phyloP scores from a whole-genome alignment of 1,284 basidiomycete genomes.

The Pascua sp. region DNA sequence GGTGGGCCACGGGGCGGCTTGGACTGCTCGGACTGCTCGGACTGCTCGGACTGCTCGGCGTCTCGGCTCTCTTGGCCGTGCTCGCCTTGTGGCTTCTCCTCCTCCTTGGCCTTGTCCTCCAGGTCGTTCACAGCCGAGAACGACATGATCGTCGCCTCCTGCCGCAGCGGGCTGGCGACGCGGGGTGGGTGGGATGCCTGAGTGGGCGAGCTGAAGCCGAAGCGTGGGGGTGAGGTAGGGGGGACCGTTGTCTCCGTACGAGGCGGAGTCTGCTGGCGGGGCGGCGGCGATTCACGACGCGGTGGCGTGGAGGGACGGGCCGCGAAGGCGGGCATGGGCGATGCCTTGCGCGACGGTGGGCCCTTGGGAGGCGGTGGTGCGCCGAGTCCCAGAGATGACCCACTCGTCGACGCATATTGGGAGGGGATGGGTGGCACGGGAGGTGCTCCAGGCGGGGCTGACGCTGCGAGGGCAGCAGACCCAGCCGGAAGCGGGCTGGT shows the following conservation, averaged over 20 bases:
- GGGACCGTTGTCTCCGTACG: no score
- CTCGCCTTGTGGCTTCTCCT: no score
- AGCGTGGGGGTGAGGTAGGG: no score
- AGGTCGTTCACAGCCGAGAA: no score
- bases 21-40: not conserved
- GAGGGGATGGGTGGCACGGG: conserved; percentile 16
- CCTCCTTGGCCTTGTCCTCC: no score
- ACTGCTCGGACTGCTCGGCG: not conserved
- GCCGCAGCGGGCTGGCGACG: no score
- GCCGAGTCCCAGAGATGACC: not conserved
- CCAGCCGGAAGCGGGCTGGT: not conserved
- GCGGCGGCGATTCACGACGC: conserved; percentile 1
- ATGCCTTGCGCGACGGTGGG: not conserved
- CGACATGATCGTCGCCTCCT: no score
- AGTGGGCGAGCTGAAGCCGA: no score
- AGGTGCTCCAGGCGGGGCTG: not conserved
- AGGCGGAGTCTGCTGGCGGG: not conserved
- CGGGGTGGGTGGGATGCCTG: no score
- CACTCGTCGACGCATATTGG: not conserved
- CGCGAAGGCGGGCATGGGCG: not conserved
- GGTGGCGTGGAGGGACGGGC: conserved; percentile 1
- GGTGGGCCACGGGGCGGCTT: not conserved
- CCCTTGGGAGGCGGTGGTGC: not conserved
- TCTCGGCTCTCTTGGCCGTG: no score
- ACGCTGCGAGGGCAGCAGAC: no score